Percentiles rank a stretch among this genome's conserved stretches.
Evolutionary conservation across 345 rosid species (phyloP).

Genomic region (Melastoma malabathricum): DNA sequence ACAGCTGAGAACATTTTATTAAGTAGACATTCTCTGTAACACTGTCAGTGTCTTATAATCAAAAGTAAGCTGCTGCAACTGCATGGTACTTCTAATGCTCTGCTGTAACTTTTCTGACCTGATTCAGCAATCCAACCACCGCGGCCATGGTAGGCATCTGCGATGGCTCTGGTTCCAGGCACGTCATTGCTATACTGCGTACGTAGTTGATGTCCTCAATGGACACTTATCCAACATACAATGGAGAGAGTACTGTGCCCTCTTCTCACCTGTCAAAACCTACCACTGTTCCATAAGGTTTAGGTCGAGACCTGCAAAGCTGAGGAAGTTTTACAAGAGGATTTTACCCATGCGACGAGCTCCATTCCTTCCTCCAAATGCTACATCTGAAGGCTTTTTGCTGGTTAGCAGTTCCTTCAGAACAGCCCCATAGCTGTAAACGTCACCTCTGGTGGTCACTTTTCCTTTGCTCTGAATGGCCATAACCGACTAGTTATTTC

Average conservation of each 20-base stretch:
- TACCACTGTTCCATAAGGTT: too few species aligned
- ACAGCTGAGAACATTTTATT: too few species aligned
- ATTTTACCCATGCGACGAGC: conserved; percentile 70
- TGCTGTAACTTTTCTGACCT: conserved; percentile 14
- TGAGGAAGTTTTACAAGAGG: too few species aligned
- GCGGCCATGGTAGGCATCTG: conserved; percentile 72
- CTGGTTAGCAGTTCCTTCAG: conserved; percentile 67
- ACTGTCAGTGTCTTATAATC: too few species aligned
- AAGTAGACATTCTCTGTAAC: too few species aligned
- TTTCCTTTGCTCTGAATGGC: conserved; percentile 36
- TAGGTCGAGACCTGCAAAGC: too few species aligned
- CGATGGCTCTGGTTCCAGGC: conserved; percentile 74
- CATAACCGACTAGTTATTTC: neutral
- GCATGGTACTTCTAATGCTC: conserved; percentile 2
- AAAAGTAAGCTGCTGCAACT: too few species aligned
- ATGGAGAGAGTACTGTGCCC: conserved; percentile 49
- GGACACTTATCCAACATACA: conserved; percentile 31
- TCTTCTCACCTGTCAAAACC: conserved; percentile 44
- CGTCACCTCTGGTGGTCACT: conserved; percentile 72
- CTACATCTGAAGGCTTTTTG: conserved; percentile 66
- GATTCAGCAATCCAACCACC: conserved; percentile 61
- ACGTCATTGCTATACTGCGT: conserved; percentile 46
- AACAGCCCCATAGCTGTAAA: conserved; percentile 79
- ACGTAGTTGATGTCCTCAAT: conserved; percentile 39
- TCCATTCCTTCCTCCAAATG: conserved; percentile 78